These are phyloP conservation scores for Colletotrichum musae DNA, from an alignment of 2,329 filamentous ascomycete species.

Conservation along the genomic window DNA sequence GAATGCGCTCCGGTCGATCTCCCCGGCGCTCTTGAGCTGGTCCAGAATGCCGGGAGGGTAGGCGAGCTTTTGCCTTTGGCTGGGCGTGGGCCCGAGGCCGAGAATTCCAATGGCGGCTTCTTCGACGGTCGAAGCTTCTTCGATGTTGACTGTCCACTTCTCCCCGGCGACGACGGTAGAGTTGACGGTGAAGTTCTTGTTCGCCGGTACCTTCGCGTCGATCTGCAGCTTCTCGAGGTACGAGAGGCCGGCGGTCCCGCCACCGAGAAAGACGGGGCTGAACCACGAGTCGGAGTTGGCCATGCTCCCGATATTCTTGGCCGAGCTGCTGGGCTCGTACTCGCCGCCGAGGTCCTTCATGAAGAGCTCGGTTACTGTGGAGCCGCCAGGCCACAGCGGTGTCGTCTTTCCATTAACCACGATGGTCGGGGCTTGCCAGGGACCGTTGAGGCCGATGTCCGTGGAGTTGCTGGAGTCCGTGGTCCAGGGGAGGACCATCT, in stretches of 20 bases:
- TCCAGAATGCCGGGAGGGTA: no score
- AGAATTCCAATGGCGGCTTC: conserved; percentile 1
- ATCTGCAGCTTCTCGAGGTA: conserved; percentile 16
- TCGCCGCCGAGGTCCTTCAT: neutral
- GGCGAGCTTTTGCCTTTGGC: no score
- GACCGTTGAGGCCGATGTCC: conserved; percentile 21
- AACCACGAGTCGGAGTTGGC: conserved; percentile 5
- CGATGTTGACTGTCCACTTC: neutral
- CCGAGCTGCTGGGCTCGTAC: neutral
- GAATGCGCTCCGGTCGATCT: conserved; percentile 48
- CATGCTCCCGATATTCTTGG: neutral
- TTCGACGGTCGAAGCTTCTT: neutral
- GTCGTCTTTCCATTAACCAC: neutral
- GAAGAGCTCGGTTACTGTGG: neutral
- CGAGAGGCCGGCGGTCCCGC: neutral
- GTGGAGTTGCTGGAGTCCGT: neutral
- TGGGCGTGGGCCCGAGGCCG: conserved; percentile 9
- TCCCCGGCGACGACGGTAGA: conserved; percentile 16
- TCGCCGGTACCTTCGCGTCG: neutral
- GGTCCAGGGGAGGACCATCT: conserved; percentile 9
- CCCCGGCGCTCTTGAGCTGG: conserved; percentile 37
- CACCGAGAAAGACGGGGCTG: neutral
- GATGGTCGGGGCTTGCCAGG: conserved; percentile 21
- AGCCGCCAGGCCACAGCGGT: conserved; percentile 20
- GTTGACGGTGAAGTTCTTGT: neutral